These are phyloP conservation scores for Ogataea philodendri DNA, from an alignment of 805 yeast genomes.

Conservation along the genomic window DNA sequence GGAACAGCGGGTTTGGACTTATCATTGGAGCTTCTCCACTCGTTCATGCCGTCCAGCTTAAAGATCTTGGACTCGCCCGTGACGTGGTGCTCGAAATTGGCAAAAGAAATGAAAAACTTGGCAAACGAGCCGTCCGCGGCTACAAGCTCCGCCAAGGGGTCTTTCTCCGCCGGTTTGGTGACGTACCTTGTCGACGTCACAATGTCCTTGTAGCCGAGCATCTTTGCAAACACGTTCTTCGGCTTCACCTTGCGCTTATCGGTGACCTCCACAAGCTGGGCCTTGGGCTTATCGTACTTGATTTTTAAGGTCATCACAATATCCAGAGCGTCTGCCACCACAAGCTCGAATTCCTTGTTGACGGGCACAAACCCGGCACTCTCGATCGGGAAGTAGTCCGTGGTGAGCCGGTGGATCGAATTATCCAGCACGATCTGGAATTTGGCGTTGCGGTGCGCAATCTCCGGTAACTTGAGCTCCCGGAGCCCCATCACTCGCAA, in stretches of 20 bases:
- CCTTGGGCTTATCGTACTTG: conserved; percentile 48
- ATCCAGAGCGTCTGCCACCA: conserved; percentile 59
- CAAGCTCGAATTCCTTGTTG: conserved; percentile 76
- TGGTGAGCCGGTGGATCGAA: conserved; percentile 75
- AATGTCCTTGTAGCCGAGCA: conserved; percentile 40
- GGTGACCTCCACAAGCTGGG: conserved; percentile 54
- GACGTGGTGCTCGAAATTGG: conserved; percentile 53
- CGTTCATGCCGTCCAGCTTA: conserved; percentile 67
- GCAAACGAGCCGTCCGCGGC: conserved; percentile 92
- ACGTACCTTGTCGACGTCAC: conserved; percentile 51
- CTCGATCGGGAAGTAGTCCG: conserved; percentile 41
- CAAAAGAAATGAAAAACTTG: conserved; percentile 64
- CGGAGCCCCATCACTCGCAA: conserved; percentile 47
- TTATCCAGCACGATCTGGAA: conserved; percentile 66
- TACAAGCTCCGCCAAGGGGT: conserved; percentile 59
- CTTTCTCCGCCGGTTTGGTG: conserved; percentile 46
- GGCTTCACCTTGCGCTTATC: conserved; percentile 45
- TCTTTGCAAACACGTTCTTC: conserved; percentile 31
- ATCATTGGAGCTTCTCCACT: conserved; percentile 63
- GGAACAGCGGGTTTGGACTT: conserved; percentile 45
- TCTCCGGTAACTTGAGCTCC: conserved; percentile 47
- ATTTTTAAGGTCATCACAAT: conserved; percentile 73
- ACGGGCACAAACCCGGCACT: conserved; percentile 36
- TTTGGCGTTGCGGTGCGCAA: conserved; percentile 44
- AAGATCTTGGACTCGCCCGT: conserved; percentile 52